Evolutionary conservation across 345 rosid species (phyloP).

Genomic region (Clarkia xantiana): DNA sequence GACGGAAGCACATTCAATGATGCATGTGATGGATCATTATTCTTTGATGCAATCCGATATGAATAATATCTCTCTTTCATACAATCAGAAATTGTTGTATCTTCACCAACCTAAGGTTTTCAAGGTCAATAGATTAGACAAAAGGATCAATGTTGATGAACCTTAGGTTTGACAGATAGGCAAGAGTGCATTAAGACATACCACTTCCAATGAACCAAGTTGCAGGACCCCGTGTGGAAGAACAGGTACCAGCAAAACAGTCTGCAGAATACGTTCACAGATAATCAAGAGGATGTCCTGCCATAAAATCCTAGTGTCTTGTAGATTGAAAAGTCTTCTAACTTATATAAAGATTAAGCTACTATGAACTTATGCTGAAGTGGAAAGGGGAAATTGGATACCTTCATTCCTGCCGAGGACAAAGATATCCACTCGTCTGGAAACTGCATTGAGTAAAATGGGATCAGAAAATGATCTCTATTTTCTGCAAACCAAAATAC

Average conservation of each 20-base stretch:
- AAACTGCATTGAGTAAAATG: constrained; percentile 24
- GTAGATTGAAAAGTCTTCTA: not conserved
- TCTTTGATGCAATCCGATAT: constrained; percentile 10
- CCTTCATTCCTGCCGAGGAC: constrained; percentile 49
- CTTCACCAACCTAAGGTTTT: constrained; percentile 34
- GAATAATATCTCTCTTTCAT: constrained; percentile 20
- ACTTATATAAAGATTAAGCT: not conserved
- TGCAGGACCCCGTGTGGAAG: constrained; percentile 54
- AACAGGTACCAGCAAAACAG: constrained; percentile 40
- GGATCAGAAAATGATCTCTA: not conserved
- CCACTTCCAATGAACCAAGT: constrained; percentile 47
- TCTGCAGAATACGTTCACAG: constrained; percentile 26
- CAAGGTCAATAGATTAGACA: not conserved
- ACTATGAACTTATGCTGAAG: not conserved
- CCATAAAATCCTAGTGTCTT: not conserved
- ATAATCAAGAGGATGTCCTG: not conserved
- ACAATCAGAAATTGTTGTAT: constrained; percentile 15
- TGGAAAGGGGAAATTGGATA: constrained; percentile 13
- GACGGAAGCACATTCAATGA: constrained; percentile 4
- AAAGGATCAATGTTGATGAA: not conserved
- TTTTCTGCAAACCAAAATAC: not conserved
- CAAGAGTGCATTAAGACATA: constrained; percentile 11
- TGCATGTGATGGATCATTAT: constrained; percentile 8
- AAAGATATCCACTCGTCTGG: constrained; percentile 57
- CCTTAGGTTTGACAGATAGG: not conserved